Evolutionary conservation across 2,329 filamentous ascomycete species (phyloP), one percentile per base, ranked within the genome.

Genomic region (Talaromyces sp.): DNA sequence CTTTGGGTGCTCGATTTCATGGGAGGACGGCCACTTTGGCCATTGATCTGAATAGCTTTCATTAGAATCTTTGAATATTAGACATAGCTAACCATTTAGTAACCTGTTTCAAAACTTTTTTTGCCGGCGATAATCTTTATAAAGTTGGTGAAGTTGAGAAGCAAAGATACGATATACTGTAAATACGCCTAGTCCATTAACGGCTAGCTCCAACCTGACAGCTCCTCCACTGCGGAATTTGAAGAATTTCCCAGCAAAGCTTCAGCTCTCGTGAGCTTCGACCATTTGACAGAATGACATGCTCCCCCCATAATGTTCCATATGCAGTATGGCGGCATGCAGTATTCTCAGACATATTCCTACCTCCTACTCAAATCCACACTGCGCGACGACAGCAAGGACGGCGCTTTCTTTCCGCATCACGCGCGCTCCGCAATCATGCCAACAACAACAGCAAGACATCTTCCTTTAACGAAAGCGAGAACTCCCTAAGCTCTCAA

Each of bases 251-350:
- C 44, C 9, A 51, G n/a, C 4, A 27, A 18, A 51, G 44, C 44
- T 51, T 23, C 36, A 27, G n/a, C 44, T 27, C 44, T 40, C 40
- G 23, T 23, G 18, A 47, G n/a, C n/a, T 23, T 23, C 42, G 10
- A 6, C 14, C 31, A 12, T n/a, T 53, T 53, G 27, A 23, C 50
- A 53, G 50, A 53, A 53, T 62, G 61, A 28, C 52, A 55, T 59
- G 61, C 52, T 52, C 56, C 47, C 34, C 57, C 23, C 51, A 47
- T 36, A 44, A 40, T n/a, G 23, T 62, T 28, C 44, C 61, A 34
- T 62, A 56, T 30, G n/a, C 47, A 10, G 14, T 50, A 50, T 62
- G 56, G 57, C 44, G 57, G 18, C 34, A 59, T 12, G 7, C n/a
- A 16, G n/a, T 59, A 1, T 51, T 61, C 5, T 30, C 30, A 31